These are phyloP conservation scores for Phytophthora fragariae DNA, from an alignment of 352 stramenopile genomes.

Conservation along the genomic window DNA sequence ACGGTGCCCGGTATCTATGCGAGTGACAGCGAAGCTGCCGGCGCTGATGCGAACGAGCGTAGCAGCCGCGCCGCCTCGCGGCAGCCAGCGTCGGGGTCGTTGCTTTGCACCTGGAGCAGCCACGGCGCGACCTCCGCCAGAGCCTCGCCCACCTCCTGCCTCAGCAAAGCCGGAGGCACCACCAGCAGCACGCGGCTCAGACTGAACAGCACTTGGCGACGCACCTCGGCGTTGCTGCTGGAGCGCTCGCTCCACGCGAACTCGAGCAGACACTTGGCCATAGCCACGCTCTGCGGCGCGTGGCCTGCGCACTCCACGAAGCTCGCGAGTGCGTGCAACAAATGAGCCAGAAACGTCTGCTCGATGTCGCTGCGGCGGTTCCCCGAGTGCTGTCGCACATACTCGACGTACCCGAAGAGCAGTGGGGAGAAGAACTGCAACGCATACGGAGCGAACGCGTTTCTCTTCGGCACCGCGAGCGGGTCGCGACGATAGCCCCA, in stretches of 20 bases:
- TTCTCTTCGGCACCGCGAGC: constrained; percentile 54
- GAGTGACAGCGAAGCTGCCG: constrained; percentile 17
- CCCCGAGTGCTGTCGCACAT: constrained; percentile 45
- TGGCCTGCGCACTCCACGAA: constrained; percentile 79
- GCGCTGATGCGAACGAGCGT: constrained; percentile 51
- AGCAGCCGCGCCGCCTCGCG: constrained; percentile 69
- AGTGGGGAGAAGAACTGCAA: constrained; percentile 80
- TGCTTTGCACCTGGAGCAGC: constrained; percentile 53
- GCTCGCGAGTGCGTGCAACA: constrained; percentile 69
- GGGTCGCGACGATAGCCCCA: constrained; percentile 77
- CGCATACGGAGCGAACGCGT: constrained; percentile 68
- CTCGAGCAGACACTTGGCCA: constrained; percentile 76
- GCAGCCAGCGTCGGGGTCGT: constrained; percentile 73
- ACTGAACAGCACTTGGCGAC: constrained; percentile 75
- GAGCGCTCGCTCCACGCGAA: constrained; percentile 71
- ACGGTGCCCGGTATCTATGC: background rate
- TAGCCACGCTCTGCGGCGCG: constrained; percentile 61
- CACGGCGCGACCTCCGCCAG: constrained; percentile 59
- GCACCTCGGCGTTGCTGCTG: constrained; percentile 58
- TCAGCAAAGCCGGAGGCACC: constrained; percentile 59
- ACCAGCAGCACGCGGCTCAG: constrained; percentile 79
- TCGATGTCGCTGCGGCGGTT: constrained; percentile 62
- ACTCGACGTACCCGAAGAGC: constrained; percentile 77
- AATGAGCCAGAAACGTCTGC: constrained; percentile 70
- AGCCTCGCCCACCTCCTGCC: constrained; percentile 59